Percentiles rank a stretch among this genome's conserved stretches.
phyloP scores from a whole-genome alignment of 1,284 basidiomycete species.

The Rhizopogon hawkerae region DNA sequence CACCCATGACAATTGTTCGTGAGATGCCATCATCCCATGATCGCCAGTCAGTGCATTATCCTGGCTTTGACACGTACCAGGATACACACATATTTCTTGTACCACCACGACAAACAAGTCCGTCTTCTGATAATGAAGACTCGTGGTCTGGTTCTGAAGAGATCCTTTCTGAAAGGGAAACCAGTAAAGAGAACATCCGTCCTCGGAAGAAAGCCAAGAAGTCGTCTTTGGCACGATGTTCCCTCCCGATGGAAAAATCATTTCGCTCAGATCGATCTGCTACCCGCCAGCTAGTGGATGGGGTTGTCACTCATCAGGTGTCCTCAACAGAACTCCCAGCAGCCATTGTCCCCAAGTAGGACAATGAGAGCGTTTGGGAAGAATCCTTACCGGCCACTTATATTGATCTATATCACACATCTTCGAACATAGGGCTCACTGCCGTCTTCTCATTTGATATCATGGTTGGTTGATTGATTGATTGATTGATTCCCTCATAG shows the following conservation, averaged over 20 bases:
- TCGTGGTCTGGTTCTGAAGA: conserved; percentile 16
- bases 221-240: conserved; percentile 9
- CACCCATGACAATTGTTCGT: conserved; percentile 18
- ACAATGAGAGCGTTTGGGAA: neutral
- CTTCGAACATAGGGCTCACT: neutral
- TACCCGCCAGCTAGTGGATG: too few species aligned
- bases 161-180: conserved; percentile 25
- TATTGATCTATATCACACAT: neutral
- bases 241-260: neutral
- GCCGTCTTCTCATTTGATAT: neutral
- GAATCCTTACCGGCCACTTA: neutral
- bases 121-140: conserved; percentile 8
- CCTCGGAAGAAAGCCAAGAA: conserved; percentile 38
- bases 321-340: neutral
- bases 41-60: conserved; percentile 59
- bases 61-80: conserved; percentile 57
- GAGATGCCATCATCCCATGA: conserved; percentile 39
- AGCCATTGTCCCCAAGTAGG: neutral
- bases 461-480: neutral
- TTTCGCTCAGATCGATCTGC: neutral
- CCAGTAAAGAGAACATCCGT: conserved; percentile 48
- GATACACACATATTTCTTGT: conserved; percentile 37
- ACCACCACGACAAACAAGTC: conserved; percentile 2
- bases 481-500: neutral
- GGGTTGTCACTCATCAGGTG: neutral